Evolutionary conservation across 2,329 filamentous ascomycete species (phyloP), one percentile per base, ranked within the genome.

Genomic region (Calonectria pteridis): DNA sequence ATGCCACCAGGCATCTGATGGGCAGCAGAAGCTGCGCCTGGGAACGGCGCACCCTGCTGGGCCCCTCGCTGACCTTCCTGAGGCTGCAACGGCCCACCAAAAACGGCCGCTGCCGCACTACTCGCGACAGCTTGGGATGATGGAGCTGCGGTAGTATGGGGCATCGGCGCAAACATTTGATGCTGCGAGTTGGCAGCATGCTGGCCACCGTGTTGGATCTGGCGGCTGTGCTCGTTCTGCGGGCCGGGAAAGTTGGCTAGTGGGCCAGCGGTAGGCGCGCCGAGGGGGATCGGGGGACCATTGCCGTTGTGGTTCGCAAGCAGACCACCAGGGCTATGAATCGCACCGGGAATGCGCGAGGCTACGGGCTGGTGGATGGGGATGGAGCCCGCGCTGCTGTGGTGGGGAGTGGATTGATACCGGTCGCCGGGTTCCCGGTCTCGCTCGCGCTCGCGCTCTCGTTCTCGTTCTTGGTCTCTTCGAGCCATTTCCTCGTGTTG

Each of bases 361-460:
- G 96, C 96, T 73, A 98, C 95, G 6, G 96, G 96, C 84, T 98
- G 96, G 85, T 98, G 96, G 79, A 98, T 93, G 69, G 96, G 95
- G 69, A 98, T 94, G 3, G 96, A 95, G 71, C 94, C 95, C 49
- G 94, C 93, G 82, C 94, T 96, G 85, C 94, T 97, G 84, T 98
- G 96, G 82, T 97, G 95, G 74, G 84, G 83, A 31, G 93, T 92
- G 73, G 94, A 90, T 78, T 93, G 93, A 81, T 92, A 93, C 66
- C 91, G 90, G 53, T 93, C 92, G 82, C 91, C 88, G 73, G 90
- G 87, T 77, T 94, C 93, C 82, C 93, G 89, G 77, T 94, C 92
- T 79, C 92, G 84, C 69, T 85, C 83, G 76, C 83, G 82, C 72
- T 85, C 83, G 70, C 82, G 81, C 74, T 94, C 93, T 81, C 93